Conservation (phyloP, 106 monocot genomes). For the Dioscorea zingiberensis region DNA sequence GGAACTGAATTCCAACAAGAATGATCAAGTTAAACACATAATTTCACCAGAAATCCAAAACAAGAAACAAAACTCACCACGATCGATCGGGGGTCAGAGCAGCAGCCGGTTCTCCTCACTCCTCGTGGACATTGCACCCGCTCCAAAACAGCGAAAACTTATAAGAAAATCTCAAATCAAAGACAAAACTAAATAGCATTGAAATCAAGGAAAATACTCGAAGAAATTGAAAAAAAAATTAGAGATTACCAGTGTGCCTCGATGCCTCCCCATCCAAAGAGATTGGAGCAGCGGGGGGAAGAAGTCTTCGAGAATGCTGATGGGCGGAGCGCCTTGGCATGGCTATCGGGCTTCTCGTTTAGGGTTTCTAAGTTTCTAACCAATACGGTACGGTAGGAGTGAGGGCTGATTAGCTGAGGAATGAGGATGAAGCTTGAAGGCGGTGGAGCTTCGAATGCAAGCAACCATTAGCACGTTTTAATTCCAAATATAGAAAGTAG, state of each 20-base stretch:
- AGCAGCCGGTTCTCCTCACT: slow-evolving; percentile 66
- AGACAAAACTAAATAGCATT: neutral
- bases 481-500: too few species aligned
- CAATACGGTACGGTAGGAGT: too few species aligned
- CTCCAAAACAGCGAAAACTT: neutral
- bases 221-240: neutral
- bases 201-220: neutral
- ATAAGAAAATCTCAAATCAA: neutral
- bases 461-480: neutral
- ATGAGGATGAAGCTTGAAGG: neutral
- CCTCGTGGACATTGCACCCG: slow-evolving; percentile 17
- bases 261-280: slow-evolving; percentile 28
- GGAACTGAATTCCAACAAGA: too few species aligned
- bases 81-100: slow-evolving; percentile 47
- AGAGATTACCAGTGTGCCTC: slow-evolving; percentile 19
- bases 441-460: neutral
- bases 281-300: slow-evolving; percentile 25
- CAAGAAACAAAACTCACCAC: slow-evolving; percentile 31
- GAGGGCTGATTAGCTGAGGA: too few species aligned
- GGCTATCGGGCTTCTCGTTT: neutral
- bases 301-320: slow-evolving; percentile 25
- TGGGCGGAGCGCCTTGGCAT: neutral
- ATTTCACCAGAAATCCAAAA: neutral
- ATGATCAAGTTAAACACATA: too few species aligned
- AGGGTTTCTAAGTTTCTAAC: too few species aligned